phyloP scores from a whole-genome alignment of 2,329 filamentous ascomycete species.

The Pseudogymnoascus sp. region DNA sequence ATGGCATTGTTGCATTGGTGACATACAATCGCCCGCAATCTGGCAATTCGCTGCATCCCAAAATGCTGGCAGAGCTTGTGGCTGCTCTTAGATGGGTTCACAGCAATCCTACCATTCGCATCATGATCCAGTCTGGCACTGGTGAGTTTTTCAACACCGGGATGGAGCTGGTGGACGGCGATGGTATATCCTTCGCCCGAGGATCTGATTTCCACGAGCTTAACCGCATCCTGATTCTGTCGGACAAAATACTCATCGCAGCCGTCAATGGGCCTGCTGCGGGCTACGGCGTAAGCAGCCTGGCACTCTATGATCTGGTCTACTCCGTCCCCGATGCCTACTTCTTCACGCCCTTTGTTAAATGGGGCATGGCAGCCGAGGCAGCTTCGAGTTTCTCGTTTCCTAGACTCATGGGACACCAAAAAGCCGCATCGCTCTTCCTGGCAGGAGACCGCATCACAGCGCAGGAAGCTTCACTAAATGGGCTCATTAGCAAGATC shows the following conservation, averaged over 20 bases:
- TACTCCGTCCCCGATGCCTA: constrained; percentile 22
- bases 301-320: constrained; percentile 23
- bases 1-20: constrained; percentile 16
- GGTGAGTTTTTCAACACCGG: constrained; percentile 22
- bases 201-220: constrained; percentile 21
- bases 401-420: constrained; percentile 22
- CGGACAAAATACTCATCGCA: constrained; percentile 22
- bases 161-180: constrained; percentile 20
- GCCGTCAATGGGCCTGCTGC: constrained; percentile 24
- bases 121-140: constrained; percentile 22
- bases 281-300: constrained; percentile 21
- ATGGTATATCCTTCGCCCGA: constrained; percentile 15
- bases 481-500: constrained; percentile 21
- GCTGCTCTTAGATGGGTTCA: constrained; percentile 19
- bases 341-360: constrained; percentile 25
- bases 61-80: constrained; percentile 17
- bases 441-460: constrained; percentile 21
- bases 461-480: constrained; percentile 16
- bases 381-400: constrained; percentile 22
- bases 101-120: constrained; percentile 13
- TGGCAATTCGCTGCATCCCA: constrained; percentile 20
- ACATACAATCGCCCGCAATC: constrained; percentile 22
- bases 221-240: constrained; percentile 19
- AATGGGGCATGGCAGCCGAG: constrained; percentile 23
- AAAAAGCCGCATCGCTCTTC: constrained; percentile 20